Evolutionary conservation across 202 grass and related monocot species (phyloP).

Genomic region (Hordeum pubiflorum): DNA sequence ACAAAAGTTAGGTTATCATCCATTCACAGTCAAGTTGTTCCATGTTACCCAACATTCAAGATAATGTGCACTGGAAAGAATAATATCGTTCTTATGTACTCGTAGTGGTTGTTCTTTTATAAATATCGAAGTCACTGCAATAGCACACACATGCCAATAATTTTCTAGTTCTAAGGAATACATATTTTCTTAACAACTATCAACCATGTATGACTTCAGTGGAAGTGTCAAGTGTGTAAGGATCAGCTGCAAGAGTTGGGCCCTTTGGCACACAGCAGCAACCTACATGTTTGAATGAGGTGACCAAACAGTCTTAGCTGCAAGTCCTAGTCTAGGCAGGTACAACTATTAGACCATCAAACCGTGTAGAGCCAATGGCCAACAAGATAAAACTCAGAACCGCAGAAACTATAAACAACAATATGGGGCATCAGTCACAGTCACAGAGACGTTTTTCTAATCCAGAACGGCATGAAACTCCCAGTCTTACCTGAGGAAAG

Average conservation of each 20-base stretch:
- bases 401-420: neutral
- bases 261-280: neutral
- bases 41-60: neutral
- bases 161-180: neutral
- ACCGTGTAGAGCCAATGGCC: neutral
- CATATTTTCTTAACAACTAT: neutral
- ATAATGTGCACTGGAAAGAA: neutral
- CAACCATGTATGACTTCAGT: neutral
- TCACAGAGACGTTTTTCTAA: neutral
- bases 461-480: neutral
- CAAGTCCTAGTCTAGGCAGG: neutral
- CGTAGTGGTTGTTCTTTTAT: neutral
- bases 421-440: neutral
- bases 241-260: neutral
- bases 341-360: neutral
- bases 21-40: constrained; percentile 1
- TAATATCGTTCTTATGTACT: neutral
- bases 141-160: neutral
- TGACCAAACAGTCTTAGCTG: neutral
- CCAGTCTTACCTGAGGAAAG: constrained; percentile 66
- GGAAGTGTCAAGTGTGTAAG: neutral
- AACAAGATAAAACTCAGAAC: neutral
- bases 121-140: neutral
- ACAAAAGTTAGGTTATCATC: neutral
- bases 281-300: neutral